Evolutionary conservation across 805 yeast genomes (phyloP).

Genomic region (Candida khao-thaluensis): DNA sequence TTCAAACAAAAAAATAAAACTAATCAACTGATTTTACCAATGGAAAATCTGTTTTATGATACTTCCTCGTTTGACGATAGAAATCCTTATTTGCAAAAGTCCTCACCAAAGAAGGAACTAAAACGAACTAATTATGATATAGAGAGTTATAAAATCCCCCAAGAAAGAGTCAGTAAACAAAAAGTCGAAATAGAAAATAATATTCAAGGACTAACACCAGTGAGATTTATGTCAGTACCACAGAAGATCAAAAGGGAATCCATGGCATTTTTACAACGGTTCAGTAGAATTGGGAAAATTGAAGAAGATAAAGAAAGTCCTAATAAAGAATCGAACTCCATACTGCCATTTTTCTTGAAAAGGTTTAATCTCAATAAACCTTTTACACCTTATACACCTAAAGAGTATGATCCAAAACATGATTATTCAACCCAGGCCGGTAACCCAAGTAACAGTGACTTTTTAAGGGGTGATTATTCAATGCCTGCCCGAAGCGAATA

Average conservation of each 20-base stretch:
- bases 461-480: too few relatives aligned
- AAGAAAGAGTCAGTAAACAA: not conserved
- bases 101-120: not conserved
- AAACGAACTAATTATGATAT: too few relatives aligned
- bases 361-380: conserved; percentile 30
- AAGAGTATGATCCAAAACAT: not conserved
- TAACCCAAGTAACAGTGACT: not conserved
- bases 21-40: conserved; percentile 13
- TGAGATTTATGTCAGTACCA: conserved; percentile 11
- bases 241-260: conserved; percentile 16
- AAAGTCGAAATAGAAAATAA: conserved; percentile 1
- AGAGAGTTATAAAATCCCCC: not conserved
- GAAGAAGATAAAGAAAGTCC: conserved; percentile 20
- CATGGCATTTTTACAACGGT: conserved; percentile 19
- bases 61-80: conserved; percentile 1
- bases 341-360: conserved; percentile 34
- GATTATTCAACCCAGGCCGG: conserved; percentile 1
- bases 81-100: conserved; percentile 8
- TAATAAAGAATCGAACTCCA: conserved; percentile 2
- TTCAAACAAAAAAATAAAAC: conserved; percentile 18
- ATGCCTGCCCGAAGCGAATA: not conserved
- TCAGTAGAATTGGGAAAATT: conserved; percentile 25
- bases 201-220: conserved; percentile 10
- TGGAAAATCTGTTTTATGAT: conserved; percentile 13
- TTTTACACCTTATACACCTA: conserved; percentile 11